Base-by-base conservation (phyloP, 108 stramenopile species). In the Skeletonema marinoi region DNA sequence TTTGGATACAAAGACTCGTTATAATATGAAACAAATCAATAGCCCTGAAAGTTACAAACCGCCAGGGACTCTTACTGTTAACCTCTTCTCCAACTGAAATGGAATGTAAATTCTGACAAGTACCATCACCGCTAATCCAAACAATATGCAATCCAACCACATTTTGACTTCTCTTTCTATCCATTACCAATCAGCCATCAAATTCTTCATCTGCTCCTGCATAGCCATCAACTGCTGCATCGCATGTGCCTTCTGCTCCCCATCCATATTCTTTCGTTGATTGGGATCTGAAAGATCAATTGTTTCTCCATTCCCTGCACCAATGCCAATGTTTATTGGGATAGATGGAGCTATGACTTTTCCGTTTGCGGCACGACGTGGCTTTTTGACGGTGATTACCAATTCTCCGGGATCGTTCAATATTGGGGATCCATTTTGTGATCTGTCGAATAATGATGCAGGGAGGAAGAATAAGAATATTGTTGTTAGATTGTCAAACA, bases 161-260 rank as follows among this genome's bases (percentile, higher is more conserved):
- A 25, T 25, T 25, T 10, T 12, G 39, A 41, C 0, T 41, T 11
- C 39, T 41, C 39, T 41, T 41, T 11, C 39, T 51, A 19, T n/a
- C 1, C 19, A 51, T 1, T 65, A 42, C 65, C 33, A 78, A 62
- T 92, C 87, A 29, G 87, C 87, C 88, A 92, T 89, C 74, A 89
- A 84, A 64, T 80, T 89, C 11, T 88, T 86, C 87, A 90, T 90
- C 72, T 92, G 92, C 66, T 90, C 89, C 63, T 92, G 88, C 68
- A 90, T 74, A 19, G 88, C 88, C 65, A 89, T 86, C 56, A 90
- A 74, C 70, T 90, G 89, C 13, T 73, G 50, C 36, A 80, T 81
- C 12, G 89, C 89, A 25, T 83, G 82, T 5, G 77, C 81, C 63
- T 92, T 92, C 73, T 90, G 79, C 39, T 81, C 75, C 12, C 77